Evolutionary conservation across 257 asterid species (phyloP), one percentile per base, ranked within the genome.

Genomic region (Solanum gandarillasii): DNA sequence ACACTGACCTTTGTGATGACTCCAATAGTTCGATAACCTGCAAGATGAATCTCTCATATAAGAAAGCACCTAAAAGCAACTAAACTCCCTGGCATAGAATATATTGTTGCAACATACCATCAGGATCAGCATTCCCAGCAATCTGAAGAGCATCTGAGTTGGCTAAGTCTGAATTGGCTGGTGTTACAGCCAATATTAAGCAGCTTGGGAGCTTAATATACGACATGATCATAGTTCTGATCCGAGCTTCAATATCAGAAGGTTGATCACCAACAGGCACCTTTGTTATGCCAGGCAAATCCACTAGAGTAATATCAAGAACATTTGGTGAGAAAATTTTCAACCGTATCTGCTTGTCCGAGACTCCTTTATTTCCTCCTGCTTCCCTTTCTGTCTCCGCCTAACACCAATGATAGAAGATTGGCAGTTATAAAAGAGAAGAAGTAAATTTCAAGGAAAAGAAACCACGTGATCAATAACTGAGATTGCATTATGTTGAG

Each of bases 211-310:
- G 92, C 87, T 92, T 95, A 72, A 97, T 97, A 79, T 91, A 93
- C 3, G 98, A 90, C 98, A 94, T 96, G 88, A 97, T 96, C 99
- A 97, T 96, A 76, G 95, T 97, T 89, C 99, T 93, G 86, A 97
- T 95, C 35, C 96, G 99, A 72, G 95, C 93, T 92, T 97, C 99
- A 87, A 97, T 97, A 90, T 97, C 99, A 87, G 98, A 88, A 85
- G 99, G 99, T 90, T 97, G 99, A 85, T 97, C 99, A 55, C 99
- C 99, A 84, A 97, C 98, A 58, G 99, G 98, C 79, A 94, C 98
- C 92, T 94, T 97, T 9, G 99, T 97, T 60, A 97, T 88, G 76
- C 99, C 99, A 7, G 99, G 99, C 89, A 97, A 93, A 92, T 97
- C 99, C 91, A 97, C 99, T 36, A 97, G 98, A 84, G 99, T 92